Conservation (phyloP, 2,329 filamentous ascomycete genomes). For the Calonectria hawksworthii region DNA sequence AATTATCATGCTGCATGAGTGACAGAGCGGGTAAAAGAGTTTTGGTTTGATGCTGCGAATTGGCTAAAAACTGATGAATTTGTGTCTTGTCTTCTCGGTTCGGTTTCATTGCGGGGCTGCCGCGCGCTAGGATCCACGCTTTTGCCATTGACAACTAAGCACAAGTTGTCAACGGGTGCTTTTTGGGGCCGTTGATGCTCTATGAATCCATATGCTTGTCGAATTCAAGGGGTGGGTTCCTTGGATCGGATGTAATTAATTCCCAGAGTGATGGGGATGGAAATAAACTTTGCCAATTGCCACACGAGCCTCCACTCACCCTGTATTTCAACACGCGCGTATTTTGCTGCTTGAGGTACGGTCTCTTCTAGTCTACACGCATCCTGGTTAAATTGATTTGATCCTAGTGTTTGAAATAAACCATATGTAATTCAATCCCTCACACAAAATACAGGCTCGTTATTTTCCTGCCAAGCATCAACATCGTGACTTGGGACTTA, state of each 20-base stretch:
- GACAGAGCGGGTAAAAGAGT: background rate
- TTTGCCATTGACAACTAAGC: background rate
- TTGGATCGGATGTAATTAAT: background rate
- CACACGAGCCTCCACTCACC: background rate
- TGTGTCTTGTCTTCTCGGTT: background rate
- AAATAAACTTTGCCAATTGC: background rate
- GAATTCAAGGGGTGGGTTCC: background rate
- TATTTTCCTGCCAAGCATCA: too few relatives aligned
- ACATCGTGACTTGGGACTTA: too few relatives aligned
- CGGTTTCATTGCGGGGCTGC: too few relatives aligned
- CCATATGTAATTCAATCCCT: too few relatives aligned
- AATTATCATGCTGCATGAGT: background rate
- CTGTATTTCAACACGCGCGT: background rate
- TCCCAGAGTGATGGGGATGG: background rate
- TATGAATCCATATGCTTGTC: background rate
- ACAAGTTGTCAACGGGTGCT: background rate
- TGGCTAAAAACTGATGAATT: background rate
- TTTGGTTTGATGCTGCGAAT: background rate
- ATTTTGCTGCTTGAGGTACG: background rate
- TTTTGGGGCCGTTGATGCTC: background rate
- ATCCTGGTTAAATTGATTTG: background rate
- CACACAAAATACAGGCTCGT: too few relatives aligned
- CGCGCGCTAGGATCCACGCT: background rate
- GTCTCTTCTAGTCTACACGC: background rate
- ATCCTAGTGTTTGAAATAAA: too few relatives aligned